phyloP scores from a whole-genome alignment of 257 asterid genomes.

The Ilex aquifolium region DNA sequence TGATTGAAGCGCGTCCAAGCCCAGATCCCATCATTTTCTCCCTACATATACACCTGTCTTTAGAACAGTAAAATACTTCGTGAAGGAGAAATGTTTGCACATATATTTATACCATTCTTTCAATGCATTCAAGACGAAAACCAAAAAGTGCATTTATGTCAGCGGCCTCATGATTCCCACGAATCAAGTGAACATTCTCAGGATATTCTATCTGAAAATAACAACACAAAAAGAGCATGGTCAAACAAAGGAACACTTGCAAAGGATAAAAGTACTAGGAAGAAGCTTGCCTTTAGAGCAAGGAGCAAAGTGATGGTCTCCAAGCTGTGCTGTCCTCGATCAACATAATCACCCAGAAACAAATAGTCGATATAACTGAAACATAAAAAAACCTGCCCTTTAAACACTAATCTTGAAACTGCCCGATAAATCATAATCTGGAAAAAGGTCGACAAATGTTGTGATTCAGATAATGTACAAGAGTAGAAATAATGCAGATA shows the following conservation, averaged over 20 bases:
- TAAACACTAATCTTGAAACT: no score
- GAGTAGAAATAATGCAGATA: background rate
- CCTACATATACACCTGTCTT: conserved; percentile 45
- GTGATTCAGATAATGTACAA: conserved; percentile 2
- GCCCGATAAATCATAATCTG: no score
- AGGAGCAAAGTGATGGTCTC: conserved; percentile 97
- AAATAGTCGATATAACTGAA: conserved; percentile 94
- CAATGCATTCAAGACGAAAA: conserved; percentile 97
- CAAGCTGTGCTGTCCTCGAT: conserved; percentile 99
- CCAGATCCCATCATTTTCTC: conserved; percentile 98
- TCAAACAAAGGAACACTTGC: background rate
- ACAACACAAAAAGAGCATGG: conserved; percentile 1
- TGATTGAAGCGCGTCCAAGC: conserved; percentile 99
- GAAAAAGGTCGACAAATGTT: background rate
- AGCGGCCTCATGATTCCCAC: conserved; percentile 99
- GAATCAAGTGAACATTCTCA: conserved; percentile 90
- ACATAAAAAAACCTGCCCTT: conserved; percentile 4
- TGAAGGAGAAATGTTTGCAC: background rate
- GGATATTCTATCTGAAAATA: conserved; percentile 83
- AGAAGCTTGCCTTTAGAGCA: conserved; percentile 78
- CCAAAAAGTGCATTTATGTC: conserved; percentile 98
- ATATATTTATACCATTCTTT: conserved; percentile 77
- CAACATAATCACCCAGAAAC: conserved; percentile 98
- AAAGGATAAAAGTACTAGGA: background rate
- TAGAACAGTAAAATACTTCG: conserved; percentile 14